Conservation (phyloP, 225 moss, liverwort and hornwort genomes). For the Lunularia cruciata region DNA sequence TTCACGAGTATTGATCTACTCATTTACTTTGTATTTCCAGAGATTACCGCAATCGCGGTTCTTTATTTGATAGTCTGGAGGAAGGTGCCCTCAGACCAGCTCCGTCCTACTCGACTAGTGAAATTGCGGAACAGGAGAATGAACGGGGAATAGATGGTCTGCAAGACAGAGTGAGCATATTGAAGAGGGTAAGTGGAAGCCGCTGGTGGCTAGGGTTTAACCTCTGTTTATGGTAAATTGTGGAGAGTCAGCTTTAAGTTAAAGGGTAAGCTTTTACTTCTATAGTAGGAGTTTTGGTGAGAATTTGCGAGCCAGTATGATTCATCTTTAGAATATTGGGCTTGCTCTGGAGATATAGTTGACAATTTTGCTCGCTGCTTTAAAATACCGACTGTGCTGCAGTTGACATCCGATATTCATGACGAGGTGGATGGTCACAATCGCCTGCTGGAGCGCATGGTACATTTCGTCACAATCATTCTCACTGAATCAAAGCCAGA, state of each 20-base stretch:
- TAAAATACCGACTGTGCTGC: conserved; percentile 17
- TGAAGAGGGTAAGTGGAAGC: conserved; percentile 46
- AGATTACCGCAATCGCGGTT: conserved; percentile 43
- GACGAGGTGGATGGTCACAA: conserved; percentile 92
- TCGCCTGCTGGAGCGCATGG: conserved; percentile 90
- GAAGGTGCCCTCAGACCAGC: conserved; percentile 47
- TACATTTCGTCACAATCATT: conserved; percentile 31
- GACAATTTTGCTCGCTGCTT: no score
- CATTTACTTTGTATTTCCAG: conserved; percentile 19
- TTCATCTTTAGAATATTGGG: not conserved
- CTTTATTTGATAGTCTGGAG: conserved; percentile 49
- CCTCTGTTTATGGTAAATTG: not conserved
- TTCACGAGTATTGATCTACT: not conserved
- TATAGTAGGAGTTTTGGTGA: no score
- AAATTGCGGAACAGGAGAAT: conserved; percentile 59
- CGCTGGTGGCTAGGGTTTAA: not conserved
- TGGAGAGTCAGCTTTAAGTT: no score
- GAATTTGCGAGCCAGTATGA: not conserved
- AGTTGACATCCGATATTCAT: conserved; percentile 92
- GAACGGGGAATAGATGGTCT: conserved; percentile 48
- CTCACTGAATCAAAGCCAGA: not conserved
- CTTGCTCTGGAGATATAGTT: not conserved
- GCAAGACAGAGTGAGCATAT: conserved; percentile 51
- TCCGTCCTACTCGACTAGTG: conserved; percentile 39
- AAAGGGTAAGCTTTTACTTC: no score